Base-by-base conservation (phyloP, 2,329 filamentous ascomycete species). In the Graphilbum sp. region DNA sequence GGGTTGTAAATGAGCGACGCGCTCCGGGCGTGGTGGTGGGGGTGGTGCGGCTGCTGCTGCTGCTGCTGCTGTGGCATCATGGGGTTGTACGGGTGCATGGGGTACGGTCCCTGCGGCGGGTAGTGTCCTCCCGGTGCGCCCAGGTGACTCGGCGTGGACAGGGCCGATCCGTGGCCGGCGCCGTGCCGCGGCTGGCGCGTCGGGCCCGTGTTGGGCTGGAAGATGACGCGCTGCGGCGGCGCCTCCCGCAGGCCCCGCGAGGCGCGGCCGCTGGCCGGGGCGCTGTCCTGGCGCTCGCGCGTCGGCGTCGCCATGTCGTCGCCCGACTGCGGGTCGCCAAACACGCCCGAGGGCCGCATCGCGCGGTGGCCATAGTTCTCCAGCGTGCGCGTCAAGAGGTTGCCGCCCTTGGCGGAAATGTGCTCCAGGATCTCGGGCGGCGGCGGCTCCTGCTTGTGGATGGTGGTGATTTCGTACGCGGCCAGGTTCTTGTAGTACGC, bases 401-500 rank as follows among this genome's bases (percentile, higher is more conserved):
- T 71, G 16, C 81, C 83, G 36, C 85, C 83, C 55, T 87, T 90
- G 8, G 85, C 86, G 8, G 84, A 88, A 13, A 84, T 81, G 32
- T 86, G 76, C 56, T 94, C 86, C 25, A 94, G 64, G 35, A 93
- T 92, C 49, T 92, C 83, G 48, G 81, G 85, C 6, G 85, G 84
- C 15, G 86, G 86, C 0, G 86, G 86, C 44, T 86, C 82, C 56
- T 80, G 76, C 38, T 76, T 71, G 59, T 87, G 80, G 32, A 86
- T 61, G 11, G 75, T 79, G 34, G 72, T 73, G 50, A 93, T 90
- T 58, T 93, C 86, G 57, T 81, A 94, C 2, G 86, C 85, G 12
- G 80, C 79, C 33, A 94, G 69, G 50, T 88, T 85, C 56, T 85
- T 87, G 64, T 92, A 92, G 61, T 90, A 94, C 45, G 81, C 76